Base-by-base conservation (phyloP, 306 rosid genomes). In the Mucuna pruriens region DNA sequence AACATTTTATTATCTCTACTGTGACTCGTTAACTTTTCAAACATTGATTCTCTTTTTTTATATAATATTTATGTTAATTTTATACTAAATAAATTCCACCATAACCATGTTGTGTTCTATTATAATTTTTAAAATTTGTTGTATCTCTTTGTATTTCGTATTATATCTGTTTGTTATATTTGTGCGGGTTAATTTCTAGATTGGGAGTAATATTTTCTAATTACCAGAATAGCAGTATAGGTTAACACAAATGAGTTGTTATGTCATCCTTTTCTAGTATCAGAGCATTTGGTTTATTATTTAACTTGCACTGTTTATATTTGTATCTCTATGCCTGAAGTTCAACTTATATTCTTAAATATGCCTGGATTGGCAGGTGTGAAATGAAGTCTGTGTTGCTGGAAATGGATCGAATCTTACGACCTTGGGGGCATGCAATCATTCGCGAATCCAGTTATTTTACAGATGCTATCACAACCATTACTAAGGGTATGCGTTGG, bases 351-450 rank as follows among this genome's bases (percentile, higher is more conserved):
- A 3, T 15, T 44, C 6, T 68, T 12, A 12, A 52, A 7, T 38
- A 22, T 73, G 22, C 36, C 15, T 0, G 6, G 4, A 19, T 5
- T 72, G 77, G 75, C 90, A 96, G 99, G 77, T 96, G 99, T 81
- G 97, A 93, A 54, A 90, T 94, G 98, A 93, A 96, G 87, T 83
- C 75, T 25, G 92, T 96, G 74, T 86, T 96, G 63, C 73, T 96
- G 86, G 99, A 96, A 89, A 96, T 96, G 99, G 99, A 96, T 86
- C 85, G 99, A 67, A 90, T 96, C 68, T 81, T 96, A 42, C 92
- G 99, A 13, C 98, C 99, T 0, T 79, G 11, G 13, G 98, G 99
- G 81, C 80, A 90, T 17, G 94, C 90, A 15, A 82, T 96, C 68
- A 85, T 96, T 54, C 90, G 97, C 0, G 99, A 96, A 85, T 88